Evolutionary conservation across 164 flowering plant species (phyloP).

Genomic region (Malania oleifera): DNA sequence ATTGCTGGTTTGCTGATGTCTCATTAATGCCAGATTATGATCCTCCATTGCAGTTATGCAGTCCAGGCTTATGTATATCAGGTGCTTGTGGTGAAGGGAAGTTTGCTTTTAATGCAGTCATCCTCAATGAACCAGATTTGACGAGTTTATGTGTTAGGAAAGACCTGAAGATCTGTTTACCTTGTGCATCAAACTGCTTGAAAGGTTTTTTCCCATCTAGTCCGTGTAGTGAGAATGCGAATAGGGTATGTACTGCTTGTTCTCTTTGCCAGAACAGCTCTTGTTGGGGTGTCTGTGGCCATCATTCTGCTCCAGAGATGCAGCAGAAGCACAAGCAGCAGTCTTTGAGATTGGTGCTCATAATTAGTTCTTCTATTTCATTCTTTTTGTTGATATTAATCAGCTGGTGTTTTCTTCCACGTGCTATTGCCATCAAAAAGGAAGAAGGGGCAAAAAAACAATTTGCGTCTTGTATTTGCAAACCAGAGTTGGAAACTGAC

Average conservation of each 20-base stretch:
- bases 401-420: slow-evolving; percentile 50
- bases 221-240: slow-evolving; percentile 51
- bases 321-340: slow-evolving; percentile 25
- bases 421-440: slow-evolving; percentile 22
- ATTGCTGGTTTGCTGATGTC: slow-evolving; percentile 65
- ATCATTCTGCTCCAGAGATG: slow-evolving; percentile 26
- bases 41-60: slow-evolving; percentile 81
- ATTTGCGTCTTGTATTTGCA: slow-evolving; percentile 42
- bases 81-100: slow-evolving; percentile 44
- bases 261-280: slow-evolving; percentile 91
- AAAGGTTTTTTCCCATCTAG: slow-evolving; percentile 73
- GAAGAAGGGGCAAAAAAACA: slow-evolving; percentile 36
- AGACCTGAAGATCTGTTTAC: slow-evolving; percentile 63
- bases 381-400: slow-evolving; percentile 42
- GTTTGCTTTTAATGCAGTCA: slow-evolving; percentile 76
- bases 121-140: slow-evolving; percentile 69
- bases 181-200: slow-evolving; percentile 68
- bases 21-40: slow-evolving; percentile 32
- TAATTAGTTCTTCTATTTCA: slow-evolving; percentile 39
- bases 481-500: slow-evolving; percentile 36
- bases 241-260: slow-evolving; percentile 79
- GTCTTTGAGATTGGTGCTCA: slow-evolving; percentile 28
- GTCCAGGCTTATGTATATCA: slow-evolving; percentile 71
- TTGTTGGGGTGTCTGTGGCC: slow-evolving; percentile 57
- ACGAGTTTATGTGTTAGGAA: slow-evolving; percentile 54